Evolutionary conservation across 371 early-diverging fungal species (phyloP), one percentile per base, ranked within the genome.

Genomic region (Apophysomyces trapeziformis): DNA sequence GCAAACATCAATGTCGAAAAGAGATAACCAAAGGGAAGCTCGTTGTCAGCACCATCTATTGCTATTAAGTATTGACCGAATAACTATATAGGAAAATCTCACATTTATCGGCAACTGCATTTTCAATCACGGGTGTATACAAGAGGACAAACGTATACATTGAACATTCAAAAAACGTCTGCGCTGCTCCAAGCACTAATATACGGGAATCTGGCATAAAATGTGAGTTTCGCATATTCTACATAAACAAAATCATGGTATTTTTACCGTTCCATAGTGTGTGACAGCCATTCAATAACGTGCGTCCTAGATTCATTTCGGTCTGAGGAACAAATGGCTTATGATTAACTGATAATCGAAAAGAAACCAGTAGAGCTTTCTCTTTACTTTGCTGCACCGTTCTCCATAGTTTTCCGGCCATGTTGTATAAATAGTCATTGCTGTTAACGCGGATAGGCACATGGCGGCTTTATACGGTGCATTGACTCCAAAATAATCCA

Each of bases 131-230:
- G 4, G 92, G 92, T 2, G 85, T 84, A 78, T 89, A 93, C 11
- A 93, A 70, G 57, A 93, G 66, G n/a, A 93, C 92, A 73, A 93
- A 93, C 2, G 86, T 87, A 74, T 93, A 93, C 93, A 93, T 93
- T 64, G 90, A 85, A 47, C 87, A 85, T 68, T 93, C 94, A 76
- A 91, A 92, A 7, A 87, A 76, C 5, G 87, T 87, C 70, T 92
- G 92, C 36, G 91, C 92, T 11, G 84, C 64, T 6, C 92, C 92
- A 62, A 90, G 72, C 0, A 87, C 77, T 1, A 90, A 67, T 32
- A 93, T 89, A 39, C 83, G 85, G 57, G 71, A 67, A 60, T 85
- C 85, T 84, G 46, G 5, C 36, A 5, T 63, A 36, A 39, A 11
- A 61, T 38, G 64, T 32, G 13, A 39, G 3, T 38, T 9, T 57